A percentile compares a stretch with the other conserved stretches of the same genome.
Evolutionary conservation across 768 basidiomycete genomes (phyloP).

Genomic region (Neoboletus magnificus): DNA sequence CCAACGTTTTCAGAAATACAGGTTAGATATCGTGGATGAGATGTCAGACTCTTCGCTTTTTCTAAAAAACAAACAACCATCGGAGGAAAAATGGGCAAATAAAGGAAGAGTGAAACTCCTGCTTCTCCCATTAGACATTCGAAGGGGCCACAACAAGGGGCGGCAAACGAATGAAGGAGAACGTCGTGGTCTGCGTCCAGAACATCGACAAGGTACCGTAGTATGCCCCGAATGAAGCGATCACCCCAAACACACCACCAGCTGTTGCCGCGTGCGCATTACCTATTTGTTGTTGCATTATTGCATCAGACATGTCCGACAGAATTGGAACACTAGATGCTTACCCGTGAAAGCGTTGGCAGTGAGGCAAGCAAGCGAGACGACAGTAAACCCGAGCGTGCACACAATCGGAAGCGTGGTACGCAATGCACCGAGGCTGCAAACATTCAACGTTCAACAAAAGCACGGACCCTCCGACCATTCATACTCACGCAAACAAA

Average conservation of each 20-base stretch:
- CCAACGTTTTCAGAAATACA: not conserved
- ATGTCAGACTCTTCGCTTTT: no score
- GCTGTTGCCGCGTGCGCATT: constrained; percentile 24
- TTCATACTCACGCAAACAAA: not conserved
- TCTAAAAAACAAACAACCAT: not conserved
- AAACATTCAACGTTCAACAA: no score
- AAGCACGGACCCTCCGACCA: no score
- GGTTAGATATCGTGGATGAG: not conserved
- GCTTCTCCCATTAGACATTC: constrained; percentile 2
- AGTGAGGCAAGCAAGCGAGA: constrained; percentile 12
- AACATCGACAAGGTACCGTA: constrained; percentile 25
- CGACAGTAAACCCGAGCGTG: constrained; percentile 19
- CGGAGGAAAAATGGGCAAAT: no score
- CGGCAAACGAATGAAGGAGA: constrained; percentile 26
- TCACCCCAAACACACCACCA: constrained; percentile 25
- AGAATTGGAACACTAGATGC: not conserved
- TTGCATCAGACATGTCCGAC: not conserved
- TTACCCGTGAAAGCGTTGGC: constrained; percentile 28
- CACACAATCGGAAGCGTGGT: constrained; percentile 18
- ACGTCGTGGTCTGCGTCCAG: constrained; percentile 30
- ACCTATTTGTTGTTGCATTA: constrained; percentile 7
- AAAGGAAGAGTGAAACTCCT: not conserved
- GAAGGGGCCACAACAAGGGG: constrained; percentile 19
- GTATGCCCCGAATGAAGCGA: constrained; percentile 30
- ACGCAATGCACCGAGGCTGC: no score